phyloP scores from a whole-genome alignment of 2,329 filamentous ascomycete species.

The Penicillium sp. region DNA sequence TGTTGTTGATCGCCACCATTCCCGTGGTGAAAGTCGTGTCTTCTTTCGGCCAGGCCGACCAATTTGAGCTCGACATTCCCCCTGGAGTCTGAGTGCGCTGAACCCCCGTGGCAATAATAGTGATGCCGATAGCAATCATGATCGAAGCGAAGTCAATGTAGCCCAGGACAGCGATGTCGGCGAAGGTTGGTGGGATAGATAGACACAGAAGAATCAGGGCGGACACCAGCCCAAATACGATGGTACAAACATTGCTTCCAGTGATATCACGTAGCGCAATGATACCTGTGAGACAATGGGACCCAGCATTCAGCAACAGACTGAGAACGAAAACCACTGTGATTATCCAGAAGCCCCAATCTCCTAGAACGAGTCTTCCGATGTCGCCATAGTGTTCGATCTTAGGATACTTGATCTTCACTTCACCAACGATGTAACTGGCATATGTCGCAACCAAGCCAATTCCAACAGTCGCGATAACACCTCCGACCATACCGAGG shows the following conservation, averaged over 20 bases:
- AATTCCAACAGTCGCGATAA: slow-evolving; percentile 42
- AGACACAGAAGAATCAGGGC: slow-evolving; percentile 26
- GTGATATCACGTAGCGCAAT: slow-evolving; percentile 15
- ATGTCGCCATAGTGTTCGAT: slow-evolving; percentile 14
- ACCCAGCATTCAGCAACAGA: slow-evolving; percentile 9
- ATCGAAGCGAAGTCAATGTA: slow-evolving; percentile 32
- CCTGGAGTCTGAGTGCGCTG: slow-evolving; percentile 12
- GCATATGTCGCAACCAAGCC: slow-evolving; percentile 39
- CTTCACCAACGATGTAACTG: slow-evolving; percentile 11
- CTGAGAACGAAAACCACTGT: slow-evolving; percentile 10
- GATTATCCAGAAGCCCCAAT: slow-evolving; percentile 7
- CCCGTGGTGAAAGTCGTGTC: slow-evolving; percentile 7
- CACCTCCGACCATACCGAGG: slow-evolving; percentile 46
- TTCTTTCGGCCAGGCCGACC: slow-evolving; percentile 14
- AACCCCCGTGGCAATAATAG: slow-evolving; percentile 33
- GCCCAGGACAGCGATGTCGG: slow-evolving; percentile 17
- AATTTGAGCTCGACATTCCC: slow-evolving; percentile 7
- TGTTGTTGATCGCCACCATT: slow-evolving; percentile 15
- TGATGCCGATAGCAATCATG: slow-evolving; percentile 29
- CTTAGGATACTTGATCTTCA: slow-evolving; percentile 14
- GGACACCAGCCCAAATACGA: slow-evolving; percentile 13
- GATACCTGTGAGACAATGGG: slow-evolving; percentile 14
- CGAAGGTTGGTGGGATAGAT: slow-evolving; percentile 33
- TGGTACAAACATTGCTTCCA: slow-evolving; percentile 6
- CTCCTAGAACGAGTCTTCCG: slow-evolving; percentile 7